phyloP scores from a whole-genome alignment of 1,139 yeast species.

The Meyerozyma smithsonii region DNA sequence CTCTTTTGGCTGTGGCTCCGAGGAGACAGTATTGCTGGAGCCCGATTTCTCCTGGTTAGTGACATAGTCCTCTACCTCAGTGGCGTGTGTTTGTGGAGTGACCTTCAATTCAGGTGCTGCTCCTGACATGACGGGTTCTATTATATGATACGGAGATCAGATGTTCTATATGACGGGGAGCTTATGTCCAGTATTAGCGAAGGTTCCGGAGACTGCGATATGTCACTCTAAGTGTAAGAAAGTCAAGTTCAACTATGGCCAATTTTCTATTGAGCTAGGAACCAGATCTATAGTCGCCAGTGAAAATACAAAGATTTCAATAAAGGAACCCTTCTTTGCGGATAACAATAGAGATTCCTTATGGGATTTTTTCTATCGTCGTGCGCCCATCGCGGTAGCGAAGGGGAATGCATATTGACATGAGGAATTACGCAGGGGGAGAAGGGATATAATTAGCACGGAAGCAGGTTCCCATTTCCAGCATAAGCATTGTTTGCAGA shows the following conservation, averaged over 20 bases:
- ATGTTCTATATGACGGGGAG: too few relatives aligned
- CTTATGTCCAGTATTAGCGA: background rate
- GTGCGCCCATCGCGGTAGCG: slow-evolving; percentile 1
- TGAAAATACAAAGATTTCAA: too few relatives aligned
- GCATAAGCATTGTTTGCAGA: too few relatives aligned
- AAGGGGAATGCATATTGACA: slow-evolving; percentile 2
- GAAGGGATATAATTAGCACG: too few relatives aligned
- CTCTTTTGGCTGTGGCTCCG: slow-evolving; percentile 2
- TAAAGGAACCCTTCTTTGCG: too few relatives aligned
- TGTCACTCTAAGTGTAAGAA: too few relatives aligned
- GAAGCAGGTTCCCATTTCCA: too few relatives aligned
- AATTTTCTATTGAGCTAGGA: too few relatives aligned
- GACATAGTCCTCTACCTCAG: slow-evolving; percentile 8
- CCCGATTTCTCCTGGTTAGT: slow-evolving; percentile 1
- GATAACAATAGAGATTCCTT: too few relatives aligned
- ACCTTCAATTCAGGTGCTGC: slow-evolving; percentile 8
- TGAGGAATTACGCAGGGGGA: background rate
- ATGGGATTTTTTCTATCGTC: background rate
- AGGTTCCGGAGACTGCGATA: background rate
- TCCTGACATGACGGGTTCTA: slow-evolving; percentile 1
- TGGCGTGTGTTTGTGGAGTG: slow-evolving; percentile 12
- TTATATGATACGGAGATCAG: background rate
- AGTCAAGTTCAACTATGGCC: too few relatives aligned
- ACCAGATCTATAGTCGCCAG: too few relatives aligned
- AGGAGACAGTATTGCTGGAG: background rate